Conservation (phyloP, 1,284 basidiomycete genomes). For the Leccinum solheimii region DNA sequence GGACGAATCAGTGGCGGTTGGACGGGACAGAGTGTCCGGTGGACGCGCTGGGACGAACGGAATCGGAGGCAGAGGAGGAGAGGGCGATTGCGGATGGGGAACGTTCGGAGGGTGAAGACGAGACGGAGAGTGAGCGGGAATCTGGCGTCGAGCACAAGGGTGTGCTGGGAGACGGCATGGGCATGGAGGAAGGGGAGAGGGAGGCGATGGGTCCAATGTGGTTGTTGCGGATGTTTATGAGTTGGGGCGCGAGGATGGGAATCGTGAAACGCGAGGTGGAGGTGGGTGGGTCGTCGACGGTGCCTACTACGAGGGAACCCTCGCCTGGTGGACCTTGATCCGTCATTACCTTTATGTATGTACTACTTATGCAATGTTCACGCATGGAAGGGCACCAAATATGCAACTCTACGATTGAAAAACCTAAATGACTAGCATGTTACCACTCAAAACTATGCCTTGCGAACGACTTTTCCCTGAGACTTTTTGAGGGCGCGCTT, state of each 20-base stretch:
- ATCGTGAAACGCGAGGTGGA: conserved; percentile 29
- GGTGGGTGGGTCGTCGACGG: conserved; percentile 16
- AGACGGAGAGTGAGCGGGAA: conserved; percentile 35
- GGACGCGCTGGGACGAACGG: conserved; percentile 66
- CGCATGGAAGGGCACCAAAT: conserved; percentile 8
- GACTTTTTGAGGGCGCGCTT: conserved; percentile 69
- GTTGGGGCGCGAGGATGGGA: conserved; percentile 57
- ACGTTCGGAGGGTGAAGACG: conserved; percentile 36
- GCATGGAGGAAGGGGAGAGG: conserved; percentile 44
- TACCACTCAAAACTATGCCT: conserved; percentile 18
- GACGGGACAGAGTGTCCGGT: conserved; percentile 62
- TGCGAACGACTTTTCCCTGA: conserved; percentile 58
- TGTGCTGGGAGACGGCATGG: conserved; percentile 26
- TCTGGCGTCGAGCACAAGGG: conserved; percentile 22
- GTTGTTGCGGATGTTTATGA: conserved; percentile 71
- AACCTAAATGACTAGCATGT: conserved; percentile 3
- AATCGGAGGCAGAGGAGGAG: conserved; percentile 76
- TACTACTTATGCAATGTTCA: conserved; percentile 11
- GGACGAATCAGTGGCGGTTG: conserved; percentile 61
- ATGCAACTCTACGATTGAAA: conserved; percentile 16
- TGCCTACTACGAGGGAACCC: conserved; percentile 25
- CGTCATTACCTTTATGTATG: conserved; percentile 4
- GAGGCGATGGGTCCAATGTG: conserved; percentile 68
- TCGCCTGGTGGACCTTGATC: conserved; percentile 22
- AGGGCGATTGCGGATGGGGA: conserved; percentile 33